Percentiles rank a stretch among this genome's conserved stretches.
phyloP scores from a whole-genome alignment of 306 rosid genomes.

The Abrus precatorius region DNA sequence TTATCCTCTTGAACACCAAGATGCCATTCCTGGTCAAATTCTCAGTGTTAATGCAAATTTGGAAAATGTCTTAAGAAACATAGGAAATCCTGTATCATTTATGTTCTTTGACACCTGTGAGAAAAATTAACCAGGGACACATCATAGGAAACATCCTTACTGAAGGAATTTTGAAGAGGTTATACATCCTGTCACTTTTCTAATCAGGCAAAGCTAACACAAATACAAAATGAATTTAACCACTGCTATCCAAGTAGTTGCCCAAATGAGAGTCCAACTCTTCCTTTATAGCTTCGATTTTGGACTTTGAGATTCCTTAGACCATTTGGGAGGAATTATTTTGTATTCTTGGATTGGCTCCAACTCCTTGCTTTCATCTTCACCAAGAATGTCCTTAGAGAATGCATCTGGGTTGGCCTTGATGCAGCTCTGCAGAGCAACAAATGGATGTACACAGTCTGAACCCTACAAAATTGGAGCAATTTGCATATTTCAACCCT shows the following conservation, averaged over 20 bases:
- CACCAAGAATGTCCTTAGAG: constrained; percentile 67
- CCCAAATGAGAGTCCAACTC: constrained; percentile 3
- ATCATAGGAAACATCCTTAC: not conserved
- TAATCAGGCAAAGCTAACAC: not conserved
- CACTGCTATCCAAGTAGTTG: constrained; percentile 4
- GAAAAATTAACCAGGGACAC: not conserved
- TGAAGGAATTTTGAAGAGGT: not conserved
- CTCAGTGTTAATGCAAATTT: not conserved
- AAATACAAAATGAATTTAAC: constrained; percentile 32
- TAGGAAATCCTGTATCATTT: not conserved
- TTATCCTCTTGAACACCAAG: not conserved
- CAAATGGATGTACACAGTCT: constrained; percentile 86
- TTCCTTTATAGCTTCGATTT: constrained; percentile 68
- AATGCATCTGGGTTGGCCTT: constrained; percentile 88
- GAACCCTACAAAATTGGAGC: constrained; percentile 72
- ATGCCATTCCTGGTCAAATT: not conserved
- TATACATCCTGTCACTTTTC: not conserved
- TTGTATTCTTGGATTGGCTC: constrained; percentile 63
- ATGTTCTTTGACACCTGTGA: not conserved
- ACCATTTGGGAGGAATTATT: constrained; percentile 78
- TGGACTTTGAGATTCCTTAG: constrained; percentile 66
- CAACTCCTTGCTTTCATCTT: constrained; percentile 58
- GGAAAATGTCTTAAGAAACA: not conserved
- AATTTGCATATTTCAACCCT: constrained; percentile 31
- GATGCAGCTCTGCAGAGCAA: constrained; percentile 89